Conservation (phyloP, 176 grass and related monocot genomes). For the Juncus effusus region DNA sequence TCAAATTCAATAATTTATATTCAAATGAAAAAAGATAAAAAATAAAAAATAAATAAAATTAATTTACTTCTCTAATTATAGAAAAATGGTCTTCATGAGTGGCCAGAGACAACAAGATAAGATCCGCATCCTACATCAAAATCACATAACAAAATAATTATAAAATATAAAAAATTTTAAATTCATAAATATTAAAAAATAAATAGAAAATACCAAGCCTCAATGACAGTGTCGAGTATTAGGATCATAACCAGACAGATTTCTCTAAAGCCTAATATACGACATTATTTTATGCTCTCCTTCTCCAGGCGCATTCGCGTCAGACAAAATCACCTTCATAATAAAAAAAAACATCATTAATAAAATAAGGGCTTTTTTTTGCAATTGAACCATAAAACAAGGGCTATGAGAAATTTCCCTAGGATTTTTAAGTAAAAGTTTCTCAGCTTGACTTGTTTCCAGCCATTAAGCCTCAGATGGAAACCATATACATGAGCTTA, state of each 20-base stretch:
- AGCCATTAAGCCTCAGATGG: constrained; percentile 89
- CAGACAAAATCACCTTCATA: constrained; percentile 99
- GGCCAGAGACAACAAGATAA: constrained; percentile 97
- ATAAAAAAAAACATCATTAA: constrained; percentile 43
- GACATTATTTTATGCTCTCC: constrained; percentile 99
- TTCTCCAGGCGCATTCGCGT: constrained; percentile 99
- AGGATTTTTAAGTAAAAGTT: too few relatives aligned
- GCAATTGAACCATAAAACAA: too few relatives aligned
- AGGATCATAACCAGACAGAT: constrained; percentile 69
- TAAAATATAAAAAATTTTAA: constrained; percentile 25
- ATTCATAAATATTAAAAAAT: constrained; percentile 16
- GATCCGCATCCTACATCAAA: constrained; percentile 85
- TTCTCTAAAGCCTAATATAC: constrained; percentile 86
- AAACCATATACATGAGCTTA: constrained; percentile 89
- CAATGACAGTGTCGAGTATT: constrained; percentile 95
- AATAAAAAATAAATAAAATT: constrained; percentile 4
- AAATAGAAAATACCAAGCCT: constrained; percentile 68
- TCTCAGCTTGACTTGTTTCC: constrained; percentile 98
- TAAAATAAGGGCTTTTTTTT: too few relatives aligned
- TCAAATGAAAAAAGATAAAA: too few relatives aligned
- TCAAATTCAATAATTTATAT: too few relatives aligned
- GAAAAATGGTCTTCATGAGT: constrained; percentile 99
- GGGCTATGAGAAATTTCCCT: too few relatives aligned
- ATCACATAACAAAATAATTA: constrained; percentile 18
- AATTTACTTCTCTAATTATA: constrained; percentile 91